Evolutionary conservation across 192 early-diverging fungal species (phyloP), one percentile per base, ranked within the genome.

Genomic region (Irineochytrium annulatum): DNA sequence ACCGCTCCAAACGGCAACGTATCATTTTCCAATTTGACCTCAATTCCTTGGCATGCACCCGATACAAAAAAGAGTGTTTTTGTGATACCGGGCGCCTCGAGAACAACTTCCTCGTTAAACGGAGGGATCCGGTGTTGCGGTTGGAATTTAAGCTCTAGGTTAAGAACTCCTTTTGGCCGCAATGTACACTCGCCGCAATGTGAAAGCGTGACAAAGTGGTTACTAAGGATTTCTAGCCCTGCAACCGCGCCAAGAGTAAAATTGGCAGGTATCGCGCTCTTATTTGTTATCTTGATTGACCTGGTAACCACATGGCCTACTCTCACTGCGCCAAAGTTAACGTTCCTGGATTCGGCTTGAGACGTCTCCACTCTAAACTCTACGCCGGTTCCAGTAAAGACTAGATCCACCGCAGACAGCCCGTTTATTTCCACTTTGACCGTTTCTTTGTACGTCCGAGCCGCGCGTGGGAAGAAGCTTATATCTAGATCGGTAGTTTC

Each of bases 1-100:
- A 85, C 77, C 5, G 81, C 81, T 26, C 83, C 81, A 55, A 85
- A 85, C n/a, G 81, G 79, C 39, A 85, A 56, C 22, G 74, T 78
- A 39, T 76, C 77, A 41, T 79, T 84, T 52, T 84, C 83, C 0
- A 85, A 57, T 24, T 57, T 62, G 3, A 85, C 74, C 31, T 85
- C 83, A 32, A 76, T 81, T 5, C 83, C 83, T 70, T 81, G 77
- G 46, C 82, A 80, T 24, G 75, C 74, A 2, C 83, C 83, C 3
- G 63, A 63, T 3, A 85, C 51, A 16, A 70, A 44, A 8, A 68
- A 65, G 22, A 85, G 59, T 19, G 72, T 72, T 32, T 55, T 60
- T 2, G 68, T 67, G 31, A 66, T 55, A 1, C 81, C 80, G 8
- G 60, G 57, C 6, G 57, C 71, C 35, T 84, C 83, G 1, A 85